A percentile compares a stretch with the other conserved stretches of the same genome.
Conservation (phyloP, 2,329 filamentous ascomycete genomes). For the Dactylellina cionopaga region DNA sequence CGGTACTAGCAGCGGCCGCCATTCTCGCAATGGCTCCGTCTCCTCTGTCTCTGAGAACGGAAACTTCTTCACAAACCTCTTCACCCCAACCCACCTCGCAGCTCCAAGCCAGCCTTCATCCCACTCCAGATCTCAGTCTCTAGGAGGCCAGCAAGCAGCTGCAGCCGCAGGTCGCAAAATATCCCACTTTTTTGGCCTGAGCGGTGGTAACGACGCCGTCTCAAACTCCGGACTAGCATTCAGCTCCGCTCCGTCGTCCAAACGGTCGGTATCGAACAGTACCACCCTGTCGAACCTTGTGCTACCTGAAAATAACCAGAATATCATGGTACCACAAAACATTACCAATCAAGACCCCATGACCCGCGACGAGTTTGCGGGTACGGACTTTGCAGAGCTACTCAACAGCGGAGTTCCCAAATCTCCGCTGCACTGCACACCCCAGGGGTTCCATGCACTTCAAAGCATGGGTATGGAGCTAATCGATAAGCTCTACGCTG, state of each 20-base stretch:
- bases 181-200: slow-evolving; percentile 40
- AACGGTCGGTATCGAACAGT: slow-evolving; percentile 49
- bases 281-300: slow-evolving; percentile 48
- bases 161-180: slow-evolving; percentile 25
- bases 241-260: slow-evolving; percentile 36
- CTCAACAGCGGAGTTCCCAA: slow-evolving; percentile 24
- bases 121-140: slow-evolving; percentile 35
- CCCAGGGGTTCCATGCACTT: slow-evolving; percentile 39
- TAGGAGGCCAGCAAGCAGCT: slow-evolving; percentile 1
- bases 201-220: slow-evolving; percentile 30
- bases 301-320: slow-evolving; percentile 21
- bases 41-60: slow-evolving; percentile 33
- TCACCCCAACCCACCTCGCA: slow-evolving; percentile 16
- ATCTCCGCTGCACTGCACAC: slow-evolving; percentile 43
- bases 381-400: slow-evolving; percentile 30
- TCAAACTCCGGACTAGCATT: slow-evolving; percentile 48
- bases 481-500: slow-evolving; percentile 32
- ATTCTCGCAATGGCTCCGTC: slow-evolving; percentile 29
- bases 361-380: slow-evolving; percentile 45
- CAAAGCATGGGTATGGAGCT: slow-evolving; percentile 32
- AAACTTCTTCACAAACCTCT: slow-evolving; percentile 45
- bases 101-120: slow-evolving; percentile 3
- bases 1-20: slow-evolving; percentile 7
- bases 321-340: slow-evolving; percentile 15
- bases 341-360: slow-evolving; percentile 32